phyloP scores from a whole-genome alignment of 1,139 yeast genomes.

The Saccharomyces pastorianus region DNA sequence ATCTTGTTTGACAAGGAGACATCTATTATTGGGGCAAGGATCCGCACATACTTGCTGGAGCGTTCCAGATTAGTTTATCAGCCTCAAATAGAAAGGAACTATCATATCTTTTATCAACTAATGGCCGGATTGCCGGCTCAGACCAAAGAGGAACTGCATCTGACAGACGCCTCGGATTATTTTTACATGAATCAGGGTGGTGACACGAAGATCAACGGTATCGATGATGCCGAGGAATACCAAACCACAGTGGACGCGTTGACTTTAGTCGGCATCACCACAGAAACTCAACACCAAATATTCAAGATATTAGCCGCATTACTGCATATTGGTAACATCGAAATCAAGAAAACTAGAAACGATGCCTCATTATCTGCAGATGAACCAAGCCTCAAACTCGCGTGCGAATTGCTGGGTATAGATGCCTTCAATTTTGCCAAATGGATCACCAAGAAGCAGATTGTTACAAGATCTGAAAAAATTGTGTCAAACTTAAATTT shows the following conservation, averaged over 20 bases:
- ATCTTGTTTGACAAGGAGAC: conserved; percentile 71
- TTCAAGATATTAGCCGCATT: conserved; percentile 82
- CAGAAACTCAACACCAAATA: conserved; percentile 54
- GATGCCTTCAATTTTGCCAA: conserved; percentile 70
- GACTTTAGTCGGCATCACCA: conserved; percentile 65
- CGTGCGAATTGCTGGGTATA: conserved; percentile 79
- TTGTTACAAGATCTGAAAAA: conserved; percentile 84
- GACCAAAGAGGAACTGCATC: conserved; percentile 50
- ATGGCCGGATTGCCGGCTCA: conserved; percentile 68
- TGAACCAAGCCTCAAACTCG: conserved; percentile 77
- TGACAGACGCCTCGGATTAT: conserved; percentile 63
- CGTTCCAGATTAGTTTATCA: conserved; percentile 93
- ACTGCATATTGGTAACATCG: conserved; percentile 89
- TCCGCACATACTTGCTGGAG: conserved; percentile 87
- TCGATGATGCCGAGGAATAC: conserved; percentile 81
- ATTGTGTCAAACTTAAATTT: conserved; percentile 78
- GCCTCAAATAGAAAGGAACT: conserved; percentile 85
- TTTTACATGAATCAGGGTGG: conserved; percentile 91
- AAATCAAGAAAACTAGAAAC: conserved; percentile 76
- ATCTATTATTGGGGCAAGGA: conserved; percentile 88
- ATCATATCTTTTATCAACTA: conserved; percentile 91
- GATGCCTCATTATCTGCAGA: conserved; percentile 80
- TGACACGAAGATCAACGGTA: conserved; percentile 60
- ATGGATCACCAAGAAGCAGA: conserved; percentile 92
- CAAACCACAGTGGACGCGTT: conserved; percentile 70